Evolutionary conservation across 192 early-diverging fungal species (phyloP).

Genomic region (Dissophora ornata): DNA sequence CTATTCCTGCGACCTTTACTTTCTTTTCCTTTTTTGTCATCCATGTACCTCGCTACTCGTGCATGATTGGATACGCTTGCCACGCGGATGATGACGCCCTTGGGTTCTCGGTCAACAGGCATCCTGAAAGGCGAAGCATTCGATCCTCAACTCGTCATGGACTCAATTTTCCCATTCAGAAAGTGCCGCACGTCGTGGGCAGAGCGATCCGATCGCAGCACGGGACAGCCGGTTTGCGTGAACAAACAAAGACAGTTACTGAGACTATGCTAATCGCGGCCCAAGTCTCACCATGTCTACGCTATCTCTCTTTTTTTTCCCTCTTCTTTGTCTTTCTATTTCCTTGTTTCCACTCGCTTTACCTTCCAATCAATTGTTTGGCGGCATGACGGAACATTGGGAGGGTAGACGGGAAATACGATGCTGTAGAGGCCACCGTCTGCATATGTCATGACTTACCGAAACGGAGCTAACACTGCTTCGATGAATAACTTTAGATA

Average conservation of each 20-base stretch:
- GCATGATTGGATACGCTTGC: too few species aligned
- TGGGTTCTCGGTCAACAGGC: too few species aligned
- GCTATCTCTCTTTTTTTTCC: conserved; percentile 1
- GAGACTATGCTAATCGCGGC: neutral
- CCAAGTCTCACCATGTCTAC: conserved; percentile 9
- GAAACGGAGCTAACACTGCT: neutral
- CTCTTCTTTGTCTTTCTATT: neutral
- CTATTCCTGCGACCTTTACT: conserved; percentile 8
- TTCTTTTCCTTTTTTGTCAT: conserved; percentile 34
- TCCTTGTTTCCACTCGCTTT: neutral
- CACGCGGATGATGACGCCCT: too few species aligned
- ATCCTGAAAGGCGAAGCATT: too few species aligned
- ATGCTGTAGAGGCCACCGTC: too few species aligned
- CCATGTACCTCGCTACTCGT: neutral
- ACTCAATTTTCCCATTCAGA: too few species aligned
- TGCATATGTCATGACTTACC: too few species aligned
- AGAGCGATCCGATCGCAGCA: neutral
- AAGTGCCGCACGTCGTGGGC: too few species aligned
- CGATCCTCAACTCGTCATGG: too few species aligned
- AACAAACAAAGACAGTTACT: neutral
- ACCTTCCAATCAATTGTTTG: too few species aligned
- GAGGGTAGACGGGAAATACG: too few species aligned
- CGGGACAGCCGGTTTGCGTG: conserved; percentile 18
- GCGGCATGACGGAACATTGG: too few species aligned
- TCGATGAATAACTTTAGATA: conserved; percentile 59